Percentiles rank a stretch among this genome's conserved stretches.
These are phyloP conservation scores for Actinidia polygama DNA, from an alignment of 179 eudicot genomes.

Conservation along the genomic window DNA sequence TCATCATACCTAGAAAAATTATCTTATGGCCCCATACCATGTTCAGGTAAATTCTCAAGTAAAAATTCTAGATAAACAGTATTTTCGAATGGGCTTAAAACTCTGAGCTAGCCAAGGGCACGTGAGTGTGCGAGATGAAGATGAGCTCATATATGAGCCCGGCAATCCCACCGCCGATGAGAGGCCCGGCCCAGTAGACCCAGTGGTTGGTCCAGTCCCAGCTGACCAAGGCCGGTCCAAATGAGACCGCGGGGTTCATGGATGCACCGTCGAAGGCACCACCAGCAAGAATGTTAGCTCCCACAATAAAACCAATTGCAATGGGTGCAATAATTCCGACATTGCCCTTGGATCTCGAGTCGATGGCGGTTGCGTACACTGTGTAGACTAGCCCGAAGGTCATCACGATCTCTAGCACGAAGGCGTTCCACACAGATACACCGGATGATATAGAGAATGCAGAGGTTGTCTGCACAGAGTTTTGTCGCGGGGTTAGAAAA, in stretches of 20 bases:
- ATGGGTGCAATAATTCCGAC: constrained; percentile 49
- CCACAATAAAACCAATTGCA: constrained; percentile 52
- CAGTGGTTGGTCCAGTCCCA: constrained; percentile 41
- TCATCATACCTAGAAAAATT: too few relatives aligned
- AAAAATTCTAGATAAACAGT: too few relatives aligned
- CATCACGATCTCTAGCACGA: constrained; percentile 57
- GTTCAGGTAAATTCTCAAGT: too few relatives aligned
- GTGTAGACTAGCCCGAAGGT: constrained; percentile 57
- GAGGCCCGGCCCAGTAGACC: constrained; percentile 54
- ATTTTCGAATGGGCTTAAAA: neutral
- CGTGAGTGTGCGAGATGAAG: constrained; percentile 38
- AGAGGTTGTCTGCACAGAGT: constrained; percentile 36
- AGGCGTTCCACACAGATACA: constrained; percentile 41
- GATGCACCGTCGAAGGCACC: constrained; percentile 56
- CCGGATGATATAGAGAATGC: constrained; percentile 44
- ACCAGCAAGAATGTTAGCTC: constrained; percentile 53
- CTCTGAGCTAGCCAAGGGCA: constrained; percentile 28
- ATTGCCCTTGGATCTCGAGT: constrained; percentile 49
- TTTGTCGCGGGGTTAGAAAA: neutral
- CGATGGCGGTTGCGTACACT: constrained; percentile 48
- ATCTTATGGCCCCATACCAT: too few relatives aligned
- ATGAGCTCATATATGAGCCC: constrained; percentile 38
- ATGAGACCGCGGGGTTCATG: constrained; percentile 54
- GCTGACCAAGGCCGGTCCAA: constrained; percentile 48
- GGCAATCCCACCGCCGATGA: constrained; percentile 49